Percentiles rank a stretch among this genome's conserved stretches.
These are phyloP conservation scores for Kwoniella mangroviensis DNA, from an alignment of 768 basidiomycete genomes.

Conservation along the genomic window DNA sequence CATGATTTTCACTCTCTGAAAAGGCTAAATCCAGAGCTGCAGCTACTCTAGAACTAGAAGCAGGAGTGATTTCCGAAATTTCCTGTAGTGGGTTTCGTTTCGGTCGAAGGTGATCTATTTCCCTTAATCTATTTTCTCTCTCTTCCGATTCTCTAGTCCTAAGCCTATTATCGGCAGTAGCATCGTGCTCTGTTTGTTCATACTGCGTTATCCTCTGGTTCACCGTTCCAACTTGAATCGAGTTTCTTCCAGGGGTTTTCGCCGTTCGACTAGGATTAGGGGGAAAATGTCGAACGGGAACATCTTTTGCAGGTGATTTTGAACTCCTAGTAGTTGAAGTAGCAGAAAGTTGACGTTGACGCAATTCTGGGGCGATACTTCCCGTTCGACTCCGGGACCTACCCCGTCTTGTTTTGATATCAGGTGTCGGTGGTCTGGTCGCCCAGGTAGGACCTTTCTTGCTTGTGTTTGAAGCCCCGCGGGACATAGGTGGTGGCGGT, in stretches of 20 bases:
- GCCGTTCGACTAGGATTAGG: neutral
- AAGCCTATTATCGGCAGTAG: neutral
- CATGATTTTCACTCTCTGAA: neutral
- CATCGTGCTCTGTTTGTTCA: neutral
- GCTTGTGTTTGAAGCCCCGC: neutral
- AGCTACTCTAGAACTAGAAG: neutral
- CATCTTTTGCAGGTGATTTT: neutral
- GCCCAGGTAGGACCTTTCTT: neutral
- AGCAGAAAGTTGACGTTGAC: too few species aligned
- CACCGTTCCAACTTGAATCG: neutral
- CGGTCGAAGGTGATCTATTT: constrained; percentile 9
- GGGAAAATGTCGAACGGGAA: neutral
- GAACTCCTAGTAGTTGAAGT: too few species aligned
- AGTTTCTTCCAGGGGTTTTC: neutral
- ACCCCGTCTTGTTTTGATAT: neutral
- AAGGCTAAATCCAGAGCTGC: neutral
- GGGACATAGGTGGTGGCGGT: neutral
- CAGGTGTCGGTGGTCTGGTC: neutral
- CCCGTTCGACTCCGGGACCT: too few species aligned
- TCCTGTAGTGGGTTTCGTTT: neutral
- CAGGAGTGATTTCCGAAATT: neutral
- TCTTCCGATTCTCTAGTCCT: neutral
- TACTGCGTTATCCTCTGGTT: neutral
- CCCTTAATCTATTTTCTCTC: neutral
- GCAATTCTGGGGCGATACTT: too few species aligned